A percentile compares a stretch with the other conserved stretches of the same genome.
phyloP scores from a whole-genome alignment of 2,329 filamentous ascomycete genomes.

The Clonostachys byssicola region DNA sequence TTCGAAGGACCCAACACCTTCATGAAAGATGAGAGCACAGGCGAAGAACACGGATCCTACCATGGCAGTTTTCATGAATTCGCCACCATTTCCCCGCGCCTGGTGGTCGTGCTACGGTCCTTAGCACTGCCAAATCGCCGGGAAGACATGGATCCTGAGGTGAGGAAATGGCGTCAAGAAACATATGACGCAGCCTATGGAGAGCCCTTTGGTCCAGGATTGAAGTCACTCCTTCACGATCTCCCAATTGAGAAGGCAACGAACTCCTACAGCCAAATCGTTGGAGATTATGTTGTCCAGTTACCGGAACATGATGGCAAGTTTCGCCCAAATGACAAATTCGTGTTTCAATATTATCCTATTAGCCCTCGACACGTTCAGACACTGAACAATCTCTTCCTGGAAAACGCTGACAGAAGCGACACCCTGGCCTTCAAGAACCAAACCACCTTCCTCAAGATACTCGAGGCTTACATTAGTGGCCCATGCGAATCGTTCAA shows the following conservation, averaged over 20 bases:
- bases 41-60: not conserved
- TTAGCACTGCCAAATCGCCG: slow-evolving; percentile 9
- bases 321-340: not conserved
- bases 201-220: not conserved
- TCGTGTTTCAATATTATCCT: not conserved
- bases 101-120: slow-evolving; percentile 18
- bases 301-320: not conserved
- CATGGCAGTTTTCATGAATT: slow-evolving; percentile 17
- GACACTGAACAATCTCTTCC: not conserved
- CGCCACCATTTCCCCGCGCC: slow-evolving; percentile 15
- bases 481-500: not conserved
- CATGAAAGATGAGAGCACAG: slow-evolving; percentile 6
- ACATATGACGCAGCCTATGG: not conserved
- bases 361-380: not conserved
- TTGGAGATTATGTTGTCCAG: not conserved
- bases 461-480: not conserved
- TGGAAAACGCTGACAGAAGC: not conserved
- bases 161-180: not conserved
- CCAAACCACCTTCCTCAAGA: not conserved
- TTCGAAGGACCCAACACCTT: slow-evolving; percentile 16
- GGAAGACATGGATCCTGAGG: slow-evolving; percentile 9
- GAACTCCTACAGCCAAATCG: not conserved
- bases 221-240: not conserved
- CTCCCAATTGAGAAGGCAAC: not conserved
- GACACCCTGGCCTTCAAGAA: not conserved